Evolutionary conservation across 345 rosid genomes (phyloP).

Genomic region (Populus alba): DNA sequence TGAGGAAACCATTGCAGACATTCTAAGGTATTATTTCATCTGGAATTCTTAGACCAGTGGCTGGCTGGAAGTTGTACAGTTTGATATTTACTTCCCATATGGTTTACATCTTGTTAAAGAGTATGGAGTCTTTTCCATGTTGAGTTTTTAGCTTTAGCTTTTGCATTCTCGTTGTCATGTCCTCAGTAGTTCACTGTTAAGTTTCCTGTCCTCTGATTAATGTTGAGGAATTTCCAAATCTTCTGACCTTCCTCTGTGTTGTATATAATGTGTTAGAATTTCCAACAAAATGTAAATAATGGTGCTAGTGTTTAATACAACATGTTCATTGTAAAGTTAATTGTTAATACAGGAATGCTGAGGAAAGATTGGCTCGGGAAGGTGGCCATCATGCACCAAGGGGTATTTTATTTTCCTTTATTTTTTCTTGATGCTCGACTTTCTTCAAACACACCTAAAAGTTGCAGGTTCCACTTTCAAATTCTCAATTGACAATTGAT

Average conservation of each 20-base stretch:
- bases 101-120: background rate
- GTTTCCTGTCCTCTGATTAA: background rate
- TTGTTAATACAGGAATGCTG: conserved; percentile 13
- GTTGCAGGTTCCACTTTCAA: background rate
- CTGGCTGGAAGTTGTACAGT: conserved; percentile 3
- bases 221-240: background rate
- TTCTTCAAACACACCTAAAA: background rate
- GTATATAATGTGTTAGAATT: background rate
- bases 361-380: conserved; percentile 43
- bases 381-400: conserved; percentile 50
- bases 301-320: background rate
- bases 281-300: background rate
- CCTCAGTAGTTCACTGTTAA: background rate
- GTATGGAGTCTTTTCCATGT: background rate
- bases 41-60: conserved; percentile 2
- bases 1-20: conserved; percentile 80
- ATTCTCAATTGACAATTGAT: background rate
- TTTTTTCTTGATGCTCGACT: background rate
- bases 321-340: background rate
- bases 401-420: conserved; percentile 34
- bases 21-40: conserved; percentile 56
- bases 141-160: background rate
- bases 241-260: background rate
- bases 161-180: background rate
- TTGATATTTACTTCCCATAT: background rate